Evolutionary conservation across 106 monocot species (phyloP), one percentile per base, ranked within the genome.

Genomic region (Cymbidium sinense): DNA sequence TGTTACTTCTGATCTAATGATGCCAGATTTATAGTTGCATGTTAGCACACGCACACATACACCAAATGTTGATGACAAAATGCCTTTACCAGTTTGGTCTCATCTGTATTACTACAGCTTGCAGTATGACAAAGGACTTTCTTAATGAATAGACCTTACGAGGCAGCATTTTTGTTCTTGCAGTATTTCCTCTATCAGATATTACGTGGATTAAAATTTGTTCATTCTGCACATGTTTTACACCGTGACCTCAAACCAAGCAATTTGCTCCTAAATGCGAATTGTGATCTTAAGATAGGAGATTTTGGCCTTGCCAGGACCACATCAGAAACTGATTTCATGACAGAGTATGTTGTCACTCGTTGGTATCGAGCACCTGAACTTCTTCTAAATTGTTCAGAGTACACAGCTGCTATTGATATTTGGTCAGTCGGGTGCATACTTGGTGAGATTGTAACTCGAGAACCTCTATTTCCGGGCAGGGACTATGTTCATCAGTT

Each of bases 391-490:
- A 82, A 82, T 58, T 82, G 76, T 82, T 82, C 81, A 71, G 81
- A 82, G 13, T 82, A 82, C 29, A 82, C 81, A 34, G 77, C 76
- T 76, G 81, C 81, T 39, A 82, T 82, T 55, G 81, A 82, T 77
- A 82, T 82, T 39, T 82, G 81, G 81, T 82, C 81, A 50, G 81
- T 82, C 5, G 81, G 81, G 52, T 82, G 81, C 81, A 82, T 82
- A 71, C 81, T 82, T 70, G 81, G 76, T 52, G 81, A 82, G 54
- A 76, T 82, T 37, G 77, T 70, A 70, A 70, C 81, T 41, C 76
- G 81, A 41, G 64, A 77, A 64, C 77, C 81, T 52, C 55, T 82
- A 71, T 82, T 82, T 67, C 81, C 81, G 2, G 81, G 81, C 34
- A 82, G 39, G 43, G 81, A 82, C 64, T 82, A 82, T 76, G 81